These are phyloP conservation scores for Carallia brachiata DNA, from an alignment of 345 rosid species.

Conservation along the genomic window DNA sequence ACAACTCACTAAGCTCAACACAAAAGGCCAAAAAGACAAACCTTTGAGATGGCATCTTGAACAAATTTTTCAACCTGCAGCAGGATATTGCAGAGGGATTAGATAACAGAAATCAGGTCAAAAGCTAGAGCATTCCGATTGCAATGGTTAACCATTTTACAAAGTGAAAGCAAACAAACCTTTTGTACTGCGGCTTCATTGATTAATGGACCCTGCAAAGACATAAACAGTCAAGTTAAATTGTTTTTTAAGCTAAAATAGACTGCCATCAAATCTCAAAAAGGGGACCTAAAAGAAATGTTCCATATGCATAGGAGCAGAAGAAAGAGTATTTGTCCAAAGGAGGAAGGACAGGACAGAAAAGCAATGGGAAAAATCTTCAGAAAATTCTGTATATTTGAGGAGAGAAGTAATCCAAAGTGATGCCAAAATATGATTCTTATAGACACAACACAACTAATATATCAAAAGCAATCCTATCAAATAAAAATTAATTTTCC, in stretches of 20 bases:
- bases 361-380: no score
- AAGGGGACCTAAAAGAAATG: no score
- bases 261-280: constrained; percentile 1
- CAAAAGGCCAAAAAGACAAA: constrained; percentile 25
- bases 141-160: background rate
- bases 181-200: constrained; percentile 88
- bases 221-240: constrained; percentile 15
- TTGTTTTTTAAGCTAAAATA: constrained; percentile 10
- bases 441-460: no score
- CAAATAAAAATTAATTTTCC: no score
- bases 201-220: constrained; percentile 86
- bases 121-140: constrained; percentile 12
- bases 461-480: no score
- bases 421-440: no score
- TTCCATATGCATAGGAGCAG: no score
- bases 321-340: no score
- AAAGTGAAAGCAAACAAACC: constrained; percentile 39
- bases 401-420: no score
- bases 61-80: constrained; percentile 81
- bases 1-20: background rate
- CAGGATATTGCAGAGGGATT: constrained; percentile 22
- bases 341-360: no score
- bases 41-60: constrained; percentile 88
- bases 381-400: no score
- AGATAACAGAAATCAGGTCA: background rate